Conservation (phyloP, 1,284 basidiomycete genomes). For the Rugosomyces carneus region DNA sequence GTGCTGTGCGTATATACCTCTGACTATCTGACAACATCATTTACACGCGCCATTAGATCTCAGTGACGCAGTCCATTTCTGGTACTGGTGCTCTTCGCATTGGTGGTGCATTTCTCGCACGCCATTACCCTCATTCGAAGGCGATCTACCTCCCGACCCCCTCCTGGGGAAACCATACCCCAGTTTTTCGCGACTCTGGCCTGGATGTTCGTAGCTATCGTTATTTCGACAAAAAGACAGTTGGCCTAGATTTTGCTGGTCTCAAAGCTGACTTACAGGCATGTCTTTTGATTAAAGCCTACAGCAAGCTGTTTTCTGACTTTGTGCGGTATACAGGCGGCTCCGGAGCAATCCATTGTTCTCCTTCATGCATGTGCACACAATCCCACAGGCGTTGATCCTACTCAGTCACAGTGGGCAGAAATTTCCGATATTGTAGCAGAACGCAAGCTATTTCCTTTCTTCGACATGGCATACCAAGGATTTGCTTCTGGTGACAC, state of each 20-base stretch:
- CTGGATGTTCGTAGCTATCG: conserved; percentile 90
- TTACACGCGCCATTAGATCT: conserved; percentile 48
- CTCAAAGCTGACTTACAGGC: conserved; percentile 85
- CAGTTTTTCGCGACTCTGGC: conserved; percentile 85
- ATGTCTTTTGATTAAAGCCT: conserved; percentile 18
- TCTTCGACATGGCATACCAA: conserved; percentile 98
- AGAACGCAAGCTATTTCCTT: conserved; percentile 85
- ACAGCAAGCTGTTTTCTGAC: conserved; percentile 6
- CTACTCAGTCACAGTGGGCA: conserved; percentile 89
- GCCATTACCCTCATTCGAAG: conserved; percentile 87
- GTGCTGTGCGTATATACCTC: conserved; percentile 52
- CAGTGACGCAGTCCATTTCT: conserved; percentile 94
- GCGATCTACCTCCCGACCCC: conserved; percentile 91
- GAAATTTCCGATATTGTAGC: conserved; percentile 86
- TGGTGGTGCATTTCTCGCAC: conserved; percentile 89
- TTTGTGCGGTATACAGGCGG: conserved; percentile 43
- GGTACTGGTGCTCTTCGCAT: conserved; percentile 98
- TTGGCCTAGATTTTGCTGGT: conserved; percentile 90
- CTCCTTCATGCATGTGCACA: conserved; percentile 92
- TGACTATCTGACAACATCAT: conserved; percentile 8
- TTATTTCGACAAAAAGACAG: conserved; percentile 94
- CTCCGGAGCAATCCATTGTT: conserved; percentile 75
- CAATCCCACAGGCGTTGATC: conserved; percentile 98
- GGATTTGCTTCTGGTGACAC: conserved; percentile 92
- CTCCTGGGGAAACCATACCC: conserved; percentile 97